Conservation (phyloP, 768 basidiomycete species). For the Paxillus involutus region DNA sequence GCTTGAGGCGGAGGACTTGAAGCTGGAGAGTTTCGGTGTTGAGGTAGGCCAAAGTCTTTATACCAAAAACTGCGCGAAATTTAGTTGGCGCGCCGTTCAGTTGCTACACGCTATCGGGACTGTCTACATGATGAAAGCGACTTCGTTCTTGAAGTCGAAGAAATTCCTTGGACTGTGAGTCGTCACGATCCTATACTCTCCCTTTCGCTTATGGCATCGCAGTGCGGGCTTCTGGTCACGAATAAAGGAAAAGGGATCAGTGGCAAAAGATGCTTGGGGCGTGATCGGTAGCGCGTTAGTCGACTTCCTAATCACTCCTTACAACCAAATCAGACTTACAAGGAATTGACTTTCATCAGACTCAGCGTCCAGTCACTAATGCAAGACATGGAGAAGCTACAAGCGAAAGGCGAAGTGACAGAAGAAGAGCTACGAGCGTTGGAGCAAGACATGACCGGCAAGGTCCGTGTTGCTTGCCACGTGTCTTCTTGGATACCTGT, state of each 20-base stretch:
- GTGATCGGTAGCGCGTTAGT: conserved; percentile 94
- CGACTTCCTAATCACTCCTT: conserved; percentile 5
- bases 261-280: conserved; percentile 96
- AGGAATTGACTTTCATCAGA: conserved; percentile 32
- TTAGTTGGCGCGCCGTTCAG: conserved; percentile 34
- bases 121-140: conserved; percentile 92
- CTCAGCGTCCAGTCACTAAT: conserved; percentile 24
- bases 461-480: conserved; percentile 43
- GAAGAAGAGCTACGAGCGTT: conserved; percentile 85
- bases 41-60: conserved; percentile 56
- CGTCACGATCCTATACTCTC: conserved; percentile 5
- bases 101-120: conserved; percentile 88
- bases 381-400: conserved; percentile 88
- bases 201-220: conserved; percentile 8
- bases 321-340: conserved; percentile 64
- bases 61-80: neutral
- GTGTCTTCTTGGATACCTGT: neutral
- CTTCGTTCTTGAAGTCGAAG: conserved; percentile 86
- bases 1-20: conserved; percentile 90
- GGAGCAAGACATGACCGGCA: conserved; percentile 92
- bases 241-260: conserved; percentile 89
- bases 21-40: conserved; percentile 96
- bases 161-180: conserved; percentile 89
- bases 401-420: conserved; percentile 82
- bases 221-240: conserved; percentile 91